Evolutionary conservation across 129 eudicot genomes (phyloP), one percentile per base, ranked within the genome.

Genomic region (Artemisia annua): DNA sequence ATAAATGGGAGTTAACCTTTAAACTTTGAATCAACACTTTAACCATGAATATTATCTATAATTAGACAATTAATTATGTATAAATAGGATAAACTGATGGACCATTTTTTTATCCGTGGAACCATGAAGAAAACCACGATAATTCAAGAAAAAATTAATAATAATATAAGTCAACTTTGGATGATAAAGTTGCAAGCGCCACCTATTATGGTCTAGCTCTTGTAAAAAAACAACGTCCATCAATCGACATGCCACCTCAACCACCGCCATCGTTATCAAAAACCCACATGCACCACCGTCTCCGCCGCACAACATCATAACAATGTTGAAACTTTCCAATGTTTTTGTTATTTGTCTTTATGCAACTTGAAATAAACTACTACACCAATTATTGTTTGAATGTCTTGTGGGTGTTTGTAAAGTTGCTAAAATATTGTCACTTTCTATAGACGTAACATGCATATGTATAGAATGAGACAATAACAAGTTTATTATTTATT

Each of bases 371-470:
- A 78, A 63, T 64, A 64, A 78, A 71, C 67, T 44, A 64, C 68
- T n/a, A n/a, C n/a, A n/a, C n/a, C 22, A 67, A 78, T 78, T 78
- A 78, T 78, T 78, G 82, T 43, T 71, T 78, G 82, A 54, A 71
- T 71, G 82, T 78, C 73, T 55, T 78, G 18, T 78, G 78, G 73
- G 22, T 78, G 59, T 78, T 71, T 54, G 68, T 50, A 67, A 76
- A 57, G 60, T 67, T 39, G 51, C 53, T 78, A 63, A 11, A 63
- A 78, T 78, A 71, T 78, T 63, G 52, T 71, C 60, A 62, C 77
- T 71, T 71, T 78, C 70, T 78, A 64, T 78, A 78, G 82, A 64
- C 82, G 61, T 78, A 71, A 78, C 82, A 78, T 78, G 82, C 82
- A 78, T n/a, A n/a, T n/a, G n/a, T n/a, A n/a, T 63, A 64, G 82